phyloP scores from a whole-genome alignment of 441 rosid genomes.

The Brassica balearica region DNA sequence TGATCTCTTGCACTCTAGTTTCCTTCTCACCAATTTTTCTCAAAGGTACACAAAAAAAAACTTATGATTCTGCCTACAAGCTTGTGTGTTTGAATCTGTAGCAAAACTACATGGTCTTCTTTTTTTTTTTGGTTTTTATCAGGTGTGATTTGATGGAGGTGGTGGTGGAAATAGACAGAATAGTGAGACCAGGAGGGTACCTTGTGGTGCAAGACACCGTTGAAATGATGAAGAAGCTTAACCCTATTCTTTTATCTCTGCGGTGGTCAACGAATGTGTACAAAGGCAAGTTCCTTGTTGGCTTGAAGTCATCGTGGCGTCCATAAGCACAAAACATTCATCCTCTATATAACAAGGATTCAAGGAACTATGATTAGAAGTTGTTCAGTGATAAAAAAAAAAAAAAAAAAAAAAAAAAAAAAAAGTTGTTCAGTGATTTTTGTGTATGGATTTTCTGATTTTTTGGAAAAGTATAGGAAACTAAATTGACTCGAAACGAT shows the following conservation, averaged over 20 bases:
- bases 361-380: slow-evolving; percentile 5
- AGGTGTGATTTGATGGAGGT: slow-evolving; percentile 73
- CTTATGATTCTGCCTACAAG: background rate
- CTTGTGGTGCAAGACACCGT: slow-evolving; percentile 71
- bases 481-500: background rate
- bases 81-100: background rate
- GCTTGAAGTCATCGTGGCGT: slow-evolving; percentile 79
- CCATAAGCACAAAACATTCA: slow-evolving; percentile 43
- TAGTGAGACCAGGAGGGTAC: slow-evolving; percentile 83
- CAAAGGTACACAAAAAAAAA: slow-evolving; percentile 51
- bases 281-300: slow-evolving; percentile 72
- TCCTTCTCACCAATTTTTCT: slow-evolving; percentile 57
- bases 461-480: slow-evolving; percentile 22
- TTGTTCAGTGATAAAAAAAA: background rate
- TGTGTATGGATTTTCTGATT: background rate
- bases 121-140: slow-evolving; percentile 11
- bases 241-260: slow-evolving; percentile 63
- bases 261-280: slow-evolving; percentile 68
- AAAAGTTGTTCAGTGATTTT: background rate
- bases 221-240: slow-evolving; percentile 64
- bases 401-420: no score
- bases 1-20: slow-evolving; percentile 86
- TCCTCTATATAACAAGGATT: background rate
- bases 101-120: slow-evolving; percentile 1
- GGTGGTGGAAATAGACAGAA: slow-evolving; percentile 78